A percentile compares a stretch with the other conserved stretches of the same genome.
Conservation (phyloP, 2,329 filamentous ascomycete species). For the Penicillium hesseltinei region DNA sequence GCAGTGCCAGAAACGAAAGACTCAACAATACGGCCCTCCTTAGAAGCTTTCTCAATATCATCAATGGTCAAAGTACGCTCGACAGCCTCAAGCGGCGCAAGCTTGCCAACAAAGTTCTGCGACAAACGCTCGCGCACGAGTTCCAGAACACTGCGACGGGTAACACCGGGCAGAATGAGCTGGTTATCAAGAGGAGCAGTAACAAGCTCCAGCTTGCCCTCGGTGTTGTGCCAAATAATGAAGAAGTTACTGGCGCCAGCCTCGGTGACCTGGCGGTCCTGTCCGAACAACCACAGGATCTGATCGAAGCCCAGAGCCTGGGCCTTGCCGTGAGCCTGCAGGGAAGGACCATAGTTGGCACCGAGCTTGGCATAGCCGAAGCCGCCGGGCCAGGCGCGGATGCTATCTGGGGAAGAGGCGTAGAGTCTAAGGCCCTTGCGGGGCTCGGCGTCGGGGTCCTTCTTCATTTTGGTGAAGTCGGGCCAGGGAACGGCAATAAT, state of each 20-base stretch:
- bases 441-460: constrained; percentile 18
- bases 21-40: constrained; percentile 76
- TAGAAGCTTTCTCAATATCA: constrained; percentile 69
- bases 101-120: constrained; percentile 36
- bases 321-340: constrained; percentile 76
- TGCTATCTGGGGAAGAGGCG: constrained; percentile 75
- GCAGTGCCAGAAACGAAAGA: constrained; percentile 86
- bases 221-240: constrained; percentile 65
- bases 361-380: constrained; percentile 91
- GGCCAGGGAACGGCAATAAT: constrained; percentile 61
- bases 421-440: constrained; percentile 61
- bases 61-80: constrained; percentile 80
- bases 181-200: constrained; percentile 81
- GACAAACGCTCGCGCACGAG: constrained; percentile 64
- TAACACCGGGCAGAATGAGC: constrained; percentile 85
- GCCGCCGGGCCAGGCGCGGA: constrained; percentile 89
- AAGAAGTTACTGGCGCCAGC: constrained; percentile 94
- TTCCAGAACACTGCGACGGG: constrained; percentile 75
- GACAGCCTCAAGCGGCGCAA: constrained; percentile 75
- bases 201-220: constrained; percentile 67
- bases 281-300: constrained; percentile 89
- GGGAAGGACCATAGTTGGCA: constrained; percentile 85
- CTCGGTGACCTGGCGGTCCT: constrained; percentile 77
- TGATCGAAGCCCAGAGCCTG: constrained; percentile 74
- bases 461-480: constrained; percentile 29